phyloP scores from a whole-genome alignment of 192 early-diverging fungal species.

The Gonapodya prolifera region DNA sequence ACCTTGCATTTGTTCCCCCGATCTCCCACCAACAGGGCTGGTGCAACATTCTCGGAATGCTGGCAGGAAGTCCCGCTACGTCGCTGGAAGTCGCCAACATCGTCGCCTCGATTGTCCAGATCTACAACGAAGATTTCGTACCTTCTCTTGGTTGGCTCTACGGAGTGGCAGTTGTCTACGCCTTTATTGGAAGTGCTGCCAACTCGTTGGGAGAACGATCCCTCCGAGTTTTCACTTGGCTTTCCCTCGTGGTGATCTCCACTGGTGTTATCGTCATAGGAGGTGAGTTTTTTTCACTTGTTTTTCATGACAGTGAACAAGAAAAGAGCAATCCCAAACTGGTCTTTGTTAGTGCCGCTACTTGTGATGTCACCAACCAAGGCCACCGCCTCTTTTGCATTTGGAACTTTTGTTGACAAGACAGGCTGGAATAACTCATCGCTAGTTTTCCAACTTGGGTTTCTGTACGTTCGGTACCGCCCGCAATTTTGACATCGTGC shows the following conservation, averaged over 20 bases:
- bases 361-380: not conserved
- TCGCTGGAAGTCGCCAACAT: not conserved
- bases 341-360: not conserved
- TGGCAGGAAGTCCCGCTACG: not conserved
- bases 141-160: not conserved
- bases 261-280: not conserved
- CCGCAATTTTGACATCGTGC: not conserved
- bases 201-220: not conserved
- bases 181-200: not conserved
- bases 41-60: not conserved
- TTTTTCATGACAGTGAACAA: not conserved
- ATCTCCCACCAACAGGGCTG: not conserved
- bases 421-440: not conserved
- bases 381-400: not conserved
- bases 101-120: not conserved
- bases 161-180: not conserved
- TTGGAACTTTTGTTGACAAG: not conserved
- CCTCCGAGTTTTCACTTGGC: not conserved
- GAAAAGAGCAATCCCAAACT: not conserved
- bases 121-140: not conserved
- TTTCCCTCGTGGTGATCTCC: not conserved
- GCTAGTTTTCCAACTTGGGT: not conserved
- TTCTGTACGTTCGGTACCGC: not conserved
- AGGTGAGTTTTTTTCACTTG: not conserved
- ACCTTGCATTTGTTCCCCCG: not conserved